Percentiles rank a stretch among this genome's conserved stretches.
phyloP scores from a whole-genome alignment of 495 filamentous ascomycete genomes.

The Umbilicaria muhlenbergii region DNA sequence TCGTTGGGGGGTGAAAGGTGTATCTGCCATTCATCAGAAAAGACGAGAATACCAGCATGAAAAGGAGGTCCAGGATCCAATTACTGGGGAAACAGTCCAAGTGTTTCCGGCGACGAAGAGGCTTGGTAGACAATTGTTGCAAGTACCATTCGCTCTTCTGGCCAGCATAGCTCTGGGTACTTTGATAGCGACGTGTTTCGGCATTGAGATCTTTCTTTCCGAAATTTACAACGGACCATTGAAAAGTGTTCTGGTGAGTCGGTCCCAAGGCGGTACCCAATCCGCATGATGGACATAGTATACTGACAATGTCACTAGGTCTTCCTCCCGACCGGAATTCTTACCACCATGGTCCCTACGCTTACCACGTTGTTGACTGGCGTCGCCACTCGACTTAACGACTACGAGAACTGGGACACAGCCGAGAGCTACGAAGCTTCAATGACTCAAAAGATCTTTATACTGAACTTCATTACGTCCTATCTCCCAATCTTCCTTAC shows the following conservation, averaged over 20 bases:
- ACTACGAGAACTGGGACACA: conserved; percentile 88
- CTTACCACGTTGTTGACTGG: conserved; percentile 60
- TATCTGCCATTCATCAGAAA: conserved; percentile 65
- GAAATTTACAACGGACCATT: conserved; percentile 88
- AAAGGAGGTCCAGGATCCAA: conserved; percentile 55
- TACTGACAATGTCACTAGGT: conserved; percentile 37
- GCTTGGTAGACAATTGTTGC: conserved; percentile 62
- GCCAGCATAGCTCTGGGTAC: conserved; percentile 55
- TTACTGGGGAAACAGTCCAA: conserved; percentile 69
- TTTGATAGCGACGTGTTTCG: conserved; percentile 76
- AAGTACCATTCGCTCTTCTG: conserved; percentile 74
- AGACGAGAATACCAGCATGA: conserved; percentile 69
- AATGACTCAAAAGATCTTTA: conserved; percentile 79
- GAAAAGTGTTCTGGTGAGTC: conserved; percentile 62
- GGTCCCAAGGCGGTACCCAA: conserved; percentile 13
- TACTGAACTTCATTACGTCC: conserved; percentile 94
- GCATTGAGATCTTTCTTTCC: conserved; percentile 89
- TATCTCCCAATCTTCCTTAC: conserved; percentile 87
- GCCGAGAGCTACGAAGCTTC: conserved; percentile 61
- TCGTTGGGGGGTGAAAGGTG: conserved; percentile 81
- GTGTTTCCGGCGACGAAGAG: conserved; percentile 68
- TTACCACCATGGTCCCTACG: conserved; percentile 68
- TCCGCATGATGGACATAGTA: not conserved
- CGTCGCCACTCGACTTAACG: conserved; percentile 64
- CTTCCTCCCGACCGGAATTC: conserved; percentile 74